phyloP scores from a whole-genome alignment of 2,329 filamentous ascomycete genomes.

The Fusarium keratoplasticum region DNA sequence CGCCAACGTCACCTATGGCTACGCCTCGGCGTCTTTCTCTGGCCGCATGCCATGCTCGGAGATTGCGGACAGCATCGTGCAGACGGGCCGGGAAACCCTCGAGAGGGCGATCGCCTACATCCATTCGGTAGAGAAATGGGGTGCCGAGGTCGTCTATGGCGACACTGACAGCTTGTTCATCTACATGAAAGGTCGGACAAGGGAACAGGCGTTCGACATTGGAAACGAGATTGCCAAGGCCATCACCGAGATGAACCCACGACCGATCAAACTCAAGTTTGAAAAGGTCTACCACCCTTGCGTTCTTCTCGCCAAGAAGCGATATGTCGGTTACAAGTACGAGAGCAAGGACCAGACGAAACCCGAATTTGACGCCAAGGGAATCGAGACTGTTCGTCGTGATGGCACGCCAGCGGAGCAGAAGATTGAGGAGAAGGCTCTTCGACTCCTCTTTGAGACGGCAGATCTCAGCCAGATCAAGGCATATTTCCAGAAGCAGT shows the following conservation, averaged over 20 bases:
- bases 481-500: constrained; percentile 88
- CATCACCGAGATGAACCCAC: constrained; percentile 89
- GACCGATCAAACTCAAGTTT: constrained; percentile 95
- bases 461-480: constrained; percentile 91
- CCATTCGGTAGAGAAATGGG: constrained; percentile 88
- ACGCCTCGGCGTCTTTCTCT: constrained; percentile 96
- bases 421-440: constrained; percentile 92
- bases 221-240: constrained; percentile 91
- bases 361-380: constrained; percentile 96
- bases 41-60: constrained; percentile 98
- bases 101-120: constrained; percentile 95
- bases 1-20: constrained; percentile 99
- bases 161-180: constrained; percentile 97
- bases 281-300: constrained; percentile 99
- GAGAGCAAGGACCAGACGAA: constrained; percentile 79
- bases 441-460: constrained; percentile 91
- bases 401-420: constrained; percentile 96
- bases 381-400: constrained; percentile 95
- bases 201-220: constrained; percentile 89
- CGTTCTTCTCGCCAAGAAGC: constrained; percentile 93
- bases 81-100: constrained; percentile 93
- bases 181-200: constrained; percentile 86
- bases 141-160: constrained; percentile 96
- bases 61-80: constrained; percentile 97
- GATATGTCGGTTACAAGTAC: constrained; percentile 98